Evolutionary conservation across 106 monocot genomes (phyloP).

Genomic region (Hemerocallis citrina): DNA sequence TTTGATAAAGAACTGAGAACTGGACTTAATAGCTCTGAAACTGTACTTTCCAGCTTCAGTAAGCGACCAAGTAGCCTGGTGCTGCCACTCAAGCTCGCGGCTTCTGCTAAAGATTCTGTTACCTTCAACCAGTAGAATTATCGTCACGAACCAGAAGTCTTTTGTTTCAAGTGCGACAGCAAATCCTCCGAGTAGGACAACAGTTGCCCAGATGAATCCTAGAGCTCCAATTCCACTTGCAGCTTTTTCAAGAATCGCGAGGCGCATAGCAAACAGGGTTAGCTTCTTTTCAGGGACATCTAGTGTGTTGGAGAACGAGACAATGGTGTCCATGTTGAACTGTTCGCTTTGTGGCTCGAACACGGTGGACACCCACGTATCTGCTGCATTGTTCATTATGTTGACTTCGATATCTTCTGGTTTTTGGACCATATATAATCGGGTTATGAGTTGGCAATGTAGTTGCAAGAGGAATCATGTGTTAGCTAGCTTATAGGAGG

Average conservation of each 20-base stretch:
- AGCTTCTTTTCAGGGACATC: slow-evolving; percentile 15
- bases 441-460: background rate
- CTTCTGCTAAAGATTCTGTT: slow-evolving; percentile 39
- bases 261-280: slow-evolving; percentile 14
- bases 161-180: slow-evolving; percentile 47
- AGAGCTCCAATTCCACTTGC: slow-evolving; percentile 47
- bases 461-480: background rate
- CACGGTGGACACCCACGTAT: background rate
- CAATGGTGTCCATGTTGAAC: background rate
- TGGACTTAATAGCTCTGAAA: slow-evolving; percentile 34
- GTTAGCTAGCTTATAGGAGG: no score
- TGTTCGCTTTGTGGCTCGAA: slow-evolving; percentile 15
- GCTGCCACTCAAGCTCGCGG: slow-evolving; percentile 80
- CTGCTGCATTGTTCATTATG: background rate
- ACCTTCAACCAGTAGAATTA: slow-evolving; percentile 67
- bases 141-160: slow-evolving; percentile 75
- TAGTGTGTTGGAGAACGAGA: background rate
- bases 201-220: slow-evolving; percentile 84
- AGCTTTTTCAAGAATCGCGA: slow-evolving; percentile 20
- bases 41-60: slow-evolving; percentile 6
- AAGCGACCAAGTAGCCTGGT: slow-evolving; percentile 16
- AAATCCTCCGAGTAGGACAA: slow-evolving; percentile 77
- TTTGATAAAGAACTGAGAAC: slow-evolving; percentile 9
- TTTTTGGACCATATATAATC: no score
- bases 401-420: no score